phyloP scores from a whole-genome alignment of 225 moss, liverwort and hornwort species.

The Lunularia cruciata region DNA sequence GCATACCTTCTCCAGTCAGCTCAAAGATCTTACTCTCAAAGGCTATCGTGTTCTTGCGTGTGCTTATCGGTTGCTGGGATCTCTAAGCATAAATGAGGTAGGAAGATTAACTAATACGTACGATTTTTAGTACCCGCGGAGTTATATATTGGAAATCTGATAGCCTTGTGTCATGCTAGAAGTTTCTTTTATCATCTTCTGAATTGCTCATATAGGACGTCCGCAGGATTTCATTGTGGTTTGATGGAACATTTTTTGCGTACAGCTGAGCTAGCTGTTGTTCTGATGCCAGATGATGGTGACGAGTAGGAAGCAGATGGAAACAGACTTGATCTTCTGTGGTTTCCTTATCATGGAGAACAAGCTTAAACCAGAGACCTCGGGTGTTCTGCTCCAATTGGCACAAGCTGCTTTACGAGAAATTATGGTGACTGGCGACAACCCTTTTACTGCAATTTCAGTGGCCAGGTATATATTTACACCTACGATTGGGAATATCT shows the following conservation, averaged over 20 bases:
- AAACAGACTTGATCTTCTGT: constrained; percentile 30
- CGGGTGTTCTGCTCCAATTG: constrained; percentile 29
- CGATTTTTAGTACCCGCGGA: too few species aligned
- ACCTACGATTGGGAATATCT: too few species aligned
- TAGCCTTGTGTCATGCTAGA: too few species aligned
- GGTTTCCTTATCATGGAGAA: constrained; percentile 47
- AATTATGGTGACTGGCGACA: constrained; percentile 47
- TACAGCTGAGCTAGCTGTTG: not conserved
- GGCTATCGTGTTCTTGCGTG: constrained; percentile 17
- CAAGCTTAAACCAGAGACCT: constrained; percentile 42
- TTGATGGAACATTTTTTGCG: too few species aligned
- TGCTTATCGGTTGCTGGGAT: constrained; percentile 6
- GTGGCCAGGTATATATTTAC: constrained; percentile 23
- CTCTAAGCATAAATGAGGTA: constrained; percentile 10
- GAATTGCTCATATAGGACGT: too few species aligned
- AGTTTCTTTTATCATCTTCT: too few species aligned
- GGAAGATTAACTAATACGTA: too few species aligned
- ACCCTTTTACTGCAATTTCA: constrained; percentile 42
- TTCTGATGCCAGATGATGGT: constrained; percentile 23
- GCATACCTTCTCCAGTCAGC: not conserved
- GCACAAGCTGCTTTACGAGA: constrained; percentile 39
- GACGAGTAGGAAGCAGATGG: constrained; percentile 37
- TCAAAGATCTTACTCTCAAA: not conserved
- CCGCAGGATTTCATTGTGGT: too few species aligned
- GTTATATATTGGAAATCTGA: too few species aligned